Evolutionary conservation across 441 rosid species (phyloP).

Genomic region (Adansonia grandidieri): DNA sequence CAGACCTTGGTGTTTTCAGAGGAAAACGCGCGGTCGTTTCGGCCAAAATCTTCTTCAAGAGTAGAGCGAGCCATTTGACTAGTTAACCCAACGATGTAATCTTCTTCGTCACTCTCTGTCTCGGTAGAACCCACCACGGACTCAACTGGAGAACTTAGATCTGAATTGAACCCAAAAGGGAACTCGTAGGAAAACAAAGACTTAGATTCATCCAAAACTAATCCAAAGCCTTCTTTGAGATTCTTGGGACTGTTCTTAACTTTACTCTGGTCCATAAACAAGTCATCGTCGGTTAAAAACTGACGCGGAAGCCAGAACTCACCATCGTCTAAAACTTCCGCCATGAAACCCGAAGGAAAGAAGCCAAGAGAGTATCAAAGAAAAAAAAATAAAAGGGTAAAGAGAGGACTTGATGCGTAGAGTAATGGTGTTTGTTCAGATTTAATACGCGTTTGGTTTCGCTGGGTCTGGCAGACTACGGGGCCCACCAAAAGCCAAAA

Average conservation of each 20-base stretch:
- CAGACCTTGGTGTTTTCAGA: conserved; percentile 41
- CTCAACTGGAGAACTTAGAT: conserved; percentile 62
- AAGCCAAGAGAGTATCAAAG: background rate
- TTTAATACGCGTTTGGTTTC: conserved; percentile 24
- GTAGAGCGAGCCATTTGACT: conserved; percentile 51
- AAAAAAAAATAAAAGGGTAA: background rate
- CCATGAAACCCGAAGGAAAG: conserved; percentile 44
- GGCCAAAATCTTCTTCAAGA: conserved; percentile 41
- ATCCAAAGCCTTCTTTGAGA: conserved; percentile 22
- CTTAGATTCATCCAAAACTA: conserved; percentile 22
- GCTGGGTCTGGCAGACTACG: background rate
- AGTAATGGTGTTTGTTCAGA: conserved; percentile 32
- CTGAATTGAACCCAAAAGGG: conserved; percentile 43
- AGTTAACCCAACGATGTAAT: conserved; percentile 47
- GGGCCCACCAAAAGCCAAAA: background rate
- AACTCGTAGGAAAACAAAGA: conserved; percentile 36
- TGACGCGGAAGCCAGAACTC: conserved; percentile 78
- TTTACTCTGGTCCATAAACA: conserved; percentile 36
- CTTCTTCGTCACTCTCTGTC: conserved; percentile 65
- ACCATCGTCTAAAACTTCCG: conserved; percentile 59
- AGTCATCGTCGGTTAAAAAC: conserved; percentile 69
- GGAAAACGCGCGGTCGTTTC: conserved; percentile 16
- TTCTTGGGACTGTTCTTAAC: background rate
- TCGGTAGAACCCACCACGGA: conserved; percentile 57
- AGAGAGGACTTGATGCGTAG: conserved; percentile 4